Base-by-base conservation (phyloP, 805 yeast genomes). In the Candida sakaeoensis region DNA sequence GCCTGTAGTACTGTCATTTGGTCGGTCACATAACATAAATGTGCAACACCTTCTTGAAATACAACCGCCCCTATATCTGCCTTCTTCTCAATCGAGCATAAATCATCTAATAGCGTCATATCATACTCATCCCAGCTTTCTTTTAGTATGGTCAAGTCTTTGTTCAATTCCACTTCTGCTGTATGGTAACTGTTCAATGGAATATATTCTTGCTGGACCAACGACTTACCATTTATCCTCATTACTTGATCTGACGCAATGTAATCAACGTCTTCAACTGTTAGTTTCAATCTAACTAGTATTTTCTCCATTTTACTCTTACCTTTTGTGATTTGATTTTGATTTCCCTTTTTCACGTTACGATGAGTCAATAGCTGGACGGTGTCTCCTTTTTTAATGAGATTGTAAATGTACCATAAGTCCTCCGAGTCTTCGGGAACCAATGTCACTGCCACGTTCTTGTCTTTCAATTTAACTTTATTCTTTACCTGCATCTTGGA, bases 11-110 rank as follows among this genome's bases (percentile, higher is more conserved):
- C 79, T 0, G 97, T 91, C 80, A 91, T 84, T 41, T 83, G 84
- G 34, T 90, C 95, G 0, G 97, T 88, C 15, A 93, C 73, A 36
- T 89, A 68, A 61, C 99, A 91, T 16, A 91, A 66, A 60, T 91
- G 96, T 2, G 97, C 96, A 39, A 93, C 77, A 15, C 98, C 99
- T 53, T 93, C 97, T 60, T 91, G 89, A 52, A 93, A 61, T 0
- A 90, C 95, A 17, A 93, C 80, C 1, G 98, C 98, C 3, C 95
- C 99, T 15, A 91, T 77, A 52, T 91, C 98, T 0, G 96, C 95
- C 54, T 81, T 82, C 27, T 77, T 74, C 42, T 82, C 95, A 13
- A 85, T 72, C 17, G 85, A 78, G 36, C 88, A 79, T 2, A 95
- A 78, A 36, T 84, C 81, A 12, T 77, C 69, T 6, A 89, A 66